Evolutionary conservation across 352 stramenopile genomes (phyloP).

Genomic region (Blastocystis sp.): DNA sequence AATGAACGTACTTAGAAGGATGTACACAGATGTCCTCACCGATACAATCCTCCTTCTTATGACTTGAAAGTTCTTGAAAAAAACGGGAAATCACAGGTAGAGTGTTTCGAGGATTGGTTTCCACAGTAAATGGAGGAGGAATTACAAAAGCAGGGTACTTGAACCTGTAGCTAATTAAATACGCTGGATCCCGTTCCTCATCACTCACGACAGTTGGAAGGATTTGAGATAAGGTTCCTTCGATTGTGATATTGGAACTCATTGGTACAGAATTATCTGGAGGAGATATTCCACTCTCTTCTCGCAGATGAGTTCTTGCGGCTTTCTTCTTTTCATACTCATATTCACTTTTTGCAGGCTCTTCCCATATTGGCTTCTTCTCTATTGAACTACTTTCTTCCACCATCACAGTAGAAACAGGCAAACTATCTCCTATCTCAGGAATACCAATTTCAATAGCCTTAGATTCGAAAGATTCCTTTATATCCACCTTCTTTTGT

Average conservation of each 20-base stretch:
- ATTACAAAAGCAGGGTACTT: constrained; percentile 34
- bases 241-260: not conserved
- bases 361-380: not conserved
- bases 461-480: constrained; percentile 6
- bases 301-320: not conserved
- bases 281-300: not conserved
- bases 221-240: constrained; percentile 11
- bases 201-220: not conserved
- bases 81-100: constrained; percentile 22
- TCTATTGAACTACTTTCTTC: not conserved
- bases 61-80: constrained; percentile 1
- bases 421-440: not conserved
- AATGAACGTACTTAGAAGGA: constrained; percentile 24
- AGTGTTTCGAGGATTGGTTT: constrained; percentile 2
- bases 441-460: not conserved
- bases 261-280: not conserved
- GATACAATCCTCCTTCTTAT: constrained; percentile 17
- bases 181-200: not conserved
- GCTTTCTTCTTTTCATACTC: not conserved
- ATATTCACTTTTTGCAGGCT: not conserved
- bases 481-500: constrained; percentile 2
- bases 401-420: no score
- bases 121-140: constrained; percentile 16
- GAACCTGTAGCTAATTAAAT: not conserved
- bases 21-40: constrained; percentile 43